Conservation (phyloP, 2,329 filamentous ascomycete species). For the Fusarium fujikuroi region DNA sequence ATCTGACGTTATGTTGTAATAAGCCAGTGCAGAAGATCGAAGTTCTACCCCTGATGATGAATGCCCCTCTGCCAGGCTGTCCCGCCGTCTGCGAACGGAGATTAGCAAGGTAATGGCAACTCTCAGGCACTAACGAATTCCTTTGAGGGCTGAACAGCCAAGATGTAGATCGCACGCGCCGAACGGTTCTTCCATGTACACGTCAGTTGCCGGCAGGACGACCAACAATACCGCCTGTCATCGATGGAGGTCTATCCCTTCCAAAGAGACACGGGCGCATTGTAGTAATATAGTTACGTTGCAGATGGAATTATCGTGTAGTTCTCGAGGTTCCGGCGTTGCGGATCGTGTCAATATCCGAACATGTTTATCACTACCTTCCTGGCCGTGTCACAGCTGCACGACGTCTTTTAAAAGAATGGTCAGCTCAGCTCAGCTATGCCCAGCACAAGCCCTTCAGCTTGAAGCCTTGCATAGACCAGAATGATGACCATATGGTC, state of each 20-base stretch:
- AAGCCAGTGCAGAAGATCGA: neutral
- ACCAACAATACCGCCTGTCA: neutral
- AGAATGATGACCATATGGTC: slow-evolving; percentile 1
- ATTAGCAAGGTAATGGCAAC: slow-evolving; percentile 6
- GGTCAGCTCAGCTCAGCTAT: slow-evolving; percentile 11
- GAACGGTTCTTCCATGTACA: slow-evolving; percentile 36
- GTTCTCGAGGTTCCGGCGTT: slow-evolving; percentile 25
- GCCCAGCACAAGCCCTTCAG: neutral
- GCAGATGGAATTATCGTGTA: neutral
- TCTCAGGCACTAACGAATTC: slow-evolving; percentile 17
- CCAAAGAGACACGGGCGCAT: neutral
- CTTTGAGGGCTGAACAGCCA: slow-evolving; percentile 22
- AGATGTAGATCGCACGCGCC: slow-evolving; percentile 39
- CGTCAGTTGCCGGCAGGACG: slow-evolving; percentile 10
- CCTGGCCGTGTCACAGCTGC: slow-evolving; percentile 34
- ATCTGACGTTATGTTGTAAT: slow-evolving; percentile 16
- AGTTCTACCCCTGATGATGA: neutral
- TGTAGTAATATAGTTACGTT: neutral
- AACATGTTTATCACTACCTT: slow-evolving; percentile 3
- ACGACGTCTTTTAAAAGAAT: slow-evolving; percentile 12
- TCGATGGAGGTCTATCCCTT: neutral
- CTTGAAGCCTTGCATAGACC: neutral
- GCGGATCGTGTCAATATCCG: slow-evolving; percentile 27
- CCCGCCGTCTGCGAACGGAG: slow-evolving; percentile 31
- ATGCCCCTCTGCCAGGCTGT: neutral